Evolutionary conservation across 2,329 filamentous ascomycete species (phyloP).

Genomic region (Ciborinia camelliae): DNA sequence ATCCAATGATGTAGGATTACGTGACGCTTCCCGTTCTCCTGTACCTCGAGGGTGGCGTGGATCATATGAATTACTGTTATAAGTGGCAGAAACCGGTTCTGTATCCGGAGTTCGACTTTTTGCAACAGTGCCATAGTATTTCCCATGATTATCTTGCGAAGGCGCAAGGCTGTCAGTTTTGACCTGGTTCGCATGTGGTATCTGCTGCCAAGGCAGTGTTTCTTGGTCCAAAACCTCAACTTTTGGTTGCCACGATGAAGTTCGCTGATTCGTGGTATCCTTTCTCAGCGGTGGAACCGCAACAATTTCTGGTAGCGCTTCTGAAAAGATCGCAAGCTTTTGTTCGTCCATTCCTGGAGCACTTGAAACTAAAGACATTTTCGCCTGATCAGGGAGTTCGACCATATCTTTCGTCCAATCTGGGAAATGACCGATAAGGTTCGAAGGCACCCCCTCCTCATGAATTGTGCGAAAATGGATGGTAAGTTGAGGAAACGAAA

Average conservation of each 20-base stretch:
- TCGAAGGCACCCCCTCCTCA: constrained; percentile 34
- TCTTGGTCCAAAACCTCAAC: not conserved
- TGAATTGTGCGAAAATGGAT: constrained; percentile 52
- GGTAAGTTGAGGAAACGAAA: constrained; percentile 58
- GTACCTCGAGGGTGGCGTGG: constrained; percentile 29
- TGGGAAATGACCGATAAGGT: constrained; percentile 34
- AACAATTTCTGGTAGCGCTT: constrained; percentile 48
- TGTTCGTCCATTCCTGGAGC: constrained; percentile 55
- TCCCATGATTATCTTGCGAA: constrained; percentile 36
- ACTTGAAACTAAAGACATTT: constrained; percentile 48
- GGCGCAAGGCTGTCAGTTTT: constrained; percentile 28
- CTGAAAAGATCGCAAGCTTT: constrained; percentile 50
- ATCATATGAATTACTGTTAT: constrained; percentile 31
- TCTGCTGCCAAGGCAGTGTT: constrained; percentile 6
- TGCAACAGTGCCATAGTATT: constrained; percentile 31
- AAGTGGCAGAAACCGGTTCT: constrained; percentile 20
- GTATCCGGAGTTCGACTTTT: constrained; percentile 21
- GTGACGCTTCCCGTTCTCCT: constrained; percentile 15
- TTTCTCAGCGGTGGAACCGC: constrained; percentile 12
- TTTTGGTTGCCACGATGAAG: constrained; percentile 11
- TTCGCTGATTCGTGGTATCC: not conserved
- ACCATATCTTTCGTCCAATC: constrained; percentile 63
- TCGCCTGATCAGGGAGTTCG: constrained; percentile 51
- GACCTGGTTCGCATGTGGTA: constrained; percentile 19
- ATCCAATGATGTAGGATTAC: not conserved